Percentiles rank a stretch among this genome's conserved stretches.
phyloP scores from a whole-genome alignment of 331 rosid species.

The Spiraea crenata region DNA sequence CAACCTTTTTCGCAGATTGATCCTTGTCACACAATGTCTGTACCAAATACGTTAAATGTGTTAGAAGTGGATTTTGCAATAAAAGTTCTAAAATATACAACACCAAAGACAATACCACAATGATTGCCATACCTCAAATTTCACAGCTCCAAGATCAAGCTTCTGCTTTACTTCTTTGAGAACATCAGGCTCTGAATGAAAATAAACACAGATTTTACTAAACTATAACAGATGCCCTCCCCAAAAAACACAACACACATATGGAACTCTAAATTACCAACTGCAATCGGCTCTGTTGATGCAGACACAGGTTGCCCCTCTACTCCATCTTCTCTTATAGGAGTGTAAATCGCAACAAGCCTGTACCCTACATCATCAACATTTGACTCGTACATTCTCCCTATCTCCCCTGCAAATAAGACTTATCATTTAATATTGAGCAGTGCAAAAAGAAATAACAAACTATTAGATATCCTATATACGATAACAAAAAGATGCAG shows the following conservation, averaged over 20 bases:
- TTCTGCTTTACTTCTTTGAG: constrained; percentile 94
- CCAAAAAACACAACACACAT: neutral
- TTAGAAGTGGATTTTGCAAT: constrained; percentile 1
- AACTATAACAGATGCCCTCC: neutral
- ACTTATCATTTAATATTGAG: constrained; percentile 13
- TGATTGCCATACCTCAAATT: constrained; percentile 72
- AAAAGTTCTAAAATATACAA: neutral
- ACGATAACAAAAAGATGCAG: neutral
- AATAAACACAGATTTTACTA: constrained; percentile 6
- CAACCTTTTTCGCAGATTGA: constrained; percentile 71
- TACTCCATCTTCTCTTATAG: constrained; percentile 90
- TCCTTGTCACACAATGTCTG: constrained; percentile 92
- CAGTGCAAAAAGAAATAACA: constrained; percentile 5
- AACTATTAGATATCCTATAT: neutral
- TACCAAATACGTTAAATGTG: constrained; percentile 14
- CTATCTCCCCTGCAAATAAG: constrained; percentile 74
- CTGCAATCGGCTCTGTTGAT: constrained; percentile 94
- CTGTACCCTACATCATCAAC: constrained; percentile 98
- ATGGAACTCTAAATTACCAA: constrained; percentile 55
- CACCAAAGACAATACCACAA: constrained; percentile 23
- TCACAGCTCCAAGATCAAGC: constrained; percentile 90
- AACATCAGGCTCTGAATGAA: constrained; percentile 88
- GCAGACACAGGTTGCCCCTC: constrained; percentile 93
- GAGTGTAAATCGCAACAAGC: constrained; percentile 90
- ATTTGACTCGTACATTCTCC: constrained; percentile 92